Percentiles rank a stretch among this genome's conserved stretches.
phyloP scores from a whole-genome alignment of 768 basidiomycete species.

The Lepiota venenata region DNA sequence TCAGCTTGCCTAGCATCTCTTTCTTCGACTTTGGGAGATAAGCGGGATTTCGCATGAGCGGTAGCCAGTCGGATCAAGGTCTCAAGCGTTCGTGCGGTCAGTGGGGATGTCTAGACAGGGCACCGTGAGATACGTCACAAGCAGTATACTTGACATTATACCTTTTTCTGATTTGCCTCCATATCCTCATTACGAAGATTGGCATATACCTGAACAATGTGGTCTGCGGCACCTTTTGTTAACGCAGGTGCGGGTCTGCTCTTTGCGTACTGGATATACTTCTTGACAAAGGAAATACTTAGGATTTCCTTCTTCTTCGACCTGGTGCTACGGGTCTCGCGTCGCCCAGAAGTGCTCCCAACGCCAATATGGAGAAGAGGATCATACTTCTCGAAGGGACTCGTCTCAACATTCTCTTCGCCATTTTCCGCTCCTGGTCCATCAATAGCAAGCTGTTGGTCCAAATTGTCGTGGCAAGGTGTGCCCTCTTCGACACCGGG shows the following conservation, averaged over 20 bases:
- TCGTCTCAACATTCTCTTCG: slow-evolving; percentile 60
- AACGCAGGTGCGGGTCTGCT: slow-evolving; percentile 79
- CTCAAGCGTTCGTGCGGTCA: slow-evolving; percentile 98
- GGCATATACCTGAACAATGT: slow-evolving; percentile 91
- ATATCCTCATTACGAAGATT: slow-evolving; percentile 89
- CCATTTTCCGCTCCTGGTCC: slow-evolving; percentile 58
- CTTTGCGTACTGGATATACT: slow-evolving; percentile 98
- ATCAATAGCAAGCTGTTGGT: slow-evolving; percentile 86
- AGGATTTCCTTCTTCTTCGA: slow-evolving; percentile 80
- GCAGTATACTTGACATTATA: slow-evolving; percentile 24
- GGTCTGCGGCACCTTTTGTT: slow-evolving; percentile 91
- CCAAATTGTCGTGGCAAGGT: slow-evolving; percentile 81
- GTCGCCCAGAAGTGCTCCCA: slow-evolving; percentile 40
- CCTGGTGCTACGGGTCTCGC: slow-evolving; percentile 52
- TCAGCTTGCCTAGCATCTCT: slow-evolving; percentile 89
- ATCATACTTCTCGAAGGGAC: slow-evolving; percentile 95
- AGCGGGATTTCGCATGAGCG: slow-evolving; percentile 93
- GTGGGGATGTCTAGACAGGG: slow-evolving; percentile 77
- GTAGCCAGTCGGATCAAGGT: slow-evolving; percentile 97
- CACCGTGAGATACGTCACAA: slow-evolving; percentile 6
- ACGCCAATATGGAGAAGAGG: slow-evolving; percentile 91
- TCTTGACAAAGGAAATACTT: slow-evolving; percentile 93
- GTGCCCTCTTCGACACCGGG: slow-evolving; percentile 97
- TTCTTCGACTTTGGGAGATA: slow-evolving; percentile 82
- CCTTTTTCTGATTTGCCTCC: slow-evolving; percentile 88